Conservation (phyloP, 164 flowering plant genomes). For the Magnolia kwangsiensis region DNA sequence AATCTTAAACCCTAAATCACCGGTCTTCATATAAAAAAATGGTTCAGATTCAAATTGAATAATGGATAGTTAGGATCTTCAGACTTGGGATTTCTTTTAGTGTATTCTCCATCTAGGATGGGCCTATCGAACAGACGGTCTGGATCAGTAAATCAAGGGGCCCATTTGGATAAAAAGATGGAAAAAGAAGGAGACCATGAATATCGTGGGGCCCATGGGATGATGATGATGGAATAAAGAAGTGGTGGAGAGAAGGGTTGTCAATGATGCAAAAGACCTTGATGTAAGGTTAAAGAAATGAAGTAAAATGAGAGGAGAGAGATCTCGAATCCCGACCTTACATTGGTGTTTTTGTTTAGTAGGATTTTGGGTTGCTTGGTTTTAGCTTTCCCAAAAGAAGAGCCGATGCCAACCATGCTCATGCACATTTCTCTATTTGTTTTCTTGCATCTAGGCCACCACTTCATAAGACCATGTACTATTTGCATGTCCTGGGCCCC, state of each 20-base stretch:
- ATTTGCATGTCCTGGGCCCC: slow-evolving; percentile 7
- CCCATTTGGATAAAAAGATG: no score
- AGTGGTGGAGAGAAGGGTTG: slow-evolving; percentile 4
- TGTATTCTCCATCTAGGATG: background rate
- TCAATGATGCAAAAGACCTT: slow-evolving; percentile 23
- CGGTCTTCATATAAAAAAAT: no score
- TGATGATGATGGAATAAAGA: background rate
- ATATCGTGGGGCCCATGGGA: background rate
- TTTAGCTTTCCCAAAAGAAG: slow-evolving; percentile 48
- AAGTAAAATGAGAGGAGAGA: slow-evolving; percentile 19
- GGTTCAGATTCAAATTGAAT: no score
- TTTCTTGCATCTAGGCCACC: slow-evolving; percentile 10
- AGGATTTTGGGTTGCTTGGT: slow-evolving; percentile 24
- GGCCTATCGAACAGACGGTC: background rate
- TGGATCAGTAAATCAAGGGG: background rate
- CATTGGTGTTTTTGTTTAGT: slow-evolving; percentile 26
- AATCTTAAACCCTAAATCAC: background rate
- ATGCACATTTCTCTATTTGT: slow-evolving; percentile 2
- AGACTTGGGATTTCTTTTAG: background rate
- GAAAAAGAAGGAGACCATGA: background rate
- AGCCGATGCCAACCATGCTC: slow-evolving; percentile 52
- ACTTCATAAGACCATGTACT: slow-evolving; percentile 1
- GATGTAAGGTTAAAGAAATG: slow-evolving; percentile 23
- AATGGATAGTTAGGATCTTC: background rate
- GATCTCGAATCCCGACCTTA: slow-evolving; percentile 44